These are phyloP conservation scores for Crepidotus variabilis DNA, from an alignment of 768 basidiomycete genomes.

Conservation along the genomic window DNA sequence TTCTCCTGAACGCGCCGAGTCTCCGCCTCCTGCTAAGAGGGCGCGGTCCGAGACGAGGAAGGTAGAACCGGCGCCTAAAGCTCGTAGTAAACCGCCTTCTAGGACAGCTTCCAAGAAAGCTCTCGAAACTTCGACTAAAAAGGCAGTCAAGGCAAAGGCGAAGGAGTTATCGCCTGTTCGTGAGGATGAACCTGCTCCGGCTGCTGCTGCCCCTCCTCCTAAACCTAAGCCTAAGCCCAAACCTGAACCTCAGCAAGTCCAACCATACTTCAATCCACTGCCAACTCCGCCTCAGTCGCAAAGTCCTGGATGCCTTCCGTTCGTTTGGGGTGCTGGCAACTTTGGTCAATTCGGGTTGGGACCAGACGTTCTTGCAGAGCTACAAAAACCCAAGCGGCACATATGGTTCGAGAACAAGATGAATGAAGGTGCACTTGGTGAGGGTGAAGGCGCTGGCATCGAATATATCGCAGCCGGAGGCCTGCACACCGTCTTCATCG, in stretches of 20 bases:
- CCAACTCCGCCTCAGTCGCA: conserved; percentile 52
- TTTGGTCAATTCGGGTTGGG: conserved; percentile 97
- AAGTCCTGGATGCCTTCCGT: conserved; percentile 70
- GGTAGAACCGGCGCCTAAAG: conserved; percentile 36
- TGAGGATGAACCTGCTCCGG: conserved; percentile 14
- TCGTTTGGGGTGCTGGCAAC: conserved; percentile 90
- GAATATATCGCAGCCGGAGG: conserved; percentile 82
- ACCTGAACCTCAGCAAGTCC: conserved; percentile 26
- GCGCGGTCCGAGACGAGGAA: conserved; percentile 38
- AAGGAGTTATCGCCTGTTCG: conserved; percentile 19
- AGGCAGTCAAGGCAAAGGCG: conserved; percentile 12
- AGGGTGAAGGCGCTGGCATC: conserved; percentile 64
- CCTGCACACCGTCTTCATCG: conserved; percentile 84
- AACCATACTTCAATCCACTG: conserved; percentile 64
- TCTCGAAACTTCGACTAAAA: conserved; percentile 5
- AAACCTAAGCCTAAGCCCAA: conserved; percentile 5
- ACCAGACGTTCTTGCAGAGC: conserved; percentile 64
- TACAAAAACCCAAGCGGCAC: conserved; percentile 74
- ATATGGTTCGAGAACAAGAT: conserved; percentile 76
- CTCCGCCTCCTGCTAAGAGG: conserved; percentile 48
- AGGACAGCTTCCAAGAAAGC: conserved; percentile 11
- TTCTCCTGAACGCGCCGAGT: conserved; percentile 39
- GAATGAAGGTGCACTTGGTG: conserved; percentile 65
- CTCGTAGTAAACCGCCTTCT: conserved; percentile 24
- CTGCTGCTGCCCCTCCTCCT: conserved; percentile 14